Base-by-base conservation (phyloP, 768 basidiomycete species). In the Saitozyma podzolica region DNA sequence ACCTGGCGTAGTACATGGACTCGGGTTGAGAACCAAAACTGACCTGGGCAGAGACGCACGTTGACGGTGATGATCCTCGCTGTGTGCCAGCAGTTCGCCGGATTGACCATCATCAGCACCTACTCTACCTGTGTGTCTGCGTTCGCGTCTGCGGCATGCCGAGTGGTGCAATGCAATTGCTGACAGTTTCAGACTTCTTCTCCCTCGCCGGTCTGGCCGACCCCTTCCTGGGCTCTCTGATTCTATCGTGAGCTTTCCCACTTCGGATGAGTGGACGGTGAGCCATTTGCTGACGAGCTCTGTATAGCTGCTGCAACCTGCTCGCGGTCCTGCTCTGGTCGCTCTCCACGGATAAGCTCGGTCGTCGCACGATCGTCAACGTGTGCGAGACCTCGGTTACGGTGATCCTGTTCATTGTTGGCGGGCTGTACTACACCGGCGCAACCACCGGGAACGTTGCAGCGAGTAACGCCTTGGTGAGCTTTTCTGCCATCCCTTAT, bases 51-150 rank as follows among this genome's bases (percentile, higher is more conserved):
- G 61, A 47, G 43, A 57, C 61, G 61, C 9, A 62, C 61, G 20
- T 20, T 62, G 9, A 56, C 61, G 3, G 55, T 62, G 9, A 62
- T 62, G 54, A 39, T 62, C 55, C 47, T 62, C 14, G 54, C 61
- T 40, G 55, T 42, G 6, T 48, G 45, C 20, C 17, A 19, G 17
- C 61, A 62, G 48, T 50, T 62, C 37, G 54, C 16, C 10, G 61
- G 61, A n/a, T 19, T 57, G 8, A 11, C 54, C 47, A 62, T 62
- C 61, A 62, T 62, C 54, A 62, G 55, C 48, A 62, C 61, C 40
- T 62, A 62, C 40, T 62, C 61, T 14, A 62, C 54, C 17, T 62
- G 59, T 59, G 41, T 2, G 58, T 59, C 13, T 59, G 41, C 8
- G 58, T 59, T 29, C 17, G n/a, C 6, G 8, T 50, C 49, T 9